A percentile compares a stretch with the other conserved stretches of the same genome.
phyloP scores from a whole-genome alignment of 805 yeast genomes.

The Schizosaccharomyces lindneri region DNA sequence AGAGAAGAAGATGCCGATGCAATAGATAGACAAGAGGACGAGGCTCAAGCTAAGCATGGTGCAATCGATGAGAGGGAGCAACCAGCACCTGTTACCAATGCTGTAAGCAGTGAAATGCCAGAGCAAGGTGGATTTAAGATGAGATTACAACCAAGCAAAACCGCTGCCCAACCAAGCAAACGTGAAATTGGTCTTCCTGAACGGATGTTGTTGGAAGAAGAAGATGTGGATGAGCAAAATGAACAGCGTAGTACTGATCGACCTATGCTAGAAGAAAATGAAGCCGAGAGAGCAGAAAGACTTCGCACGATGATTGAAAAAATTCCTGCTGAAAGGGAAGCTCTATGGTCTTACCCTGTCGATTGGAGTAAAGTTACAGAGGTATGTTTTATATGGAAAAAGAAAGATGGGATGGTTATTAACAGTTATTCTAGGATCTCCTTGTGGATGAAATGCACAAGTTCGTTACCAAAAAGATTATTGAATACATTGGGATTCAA shows the following conservation, averaged over 20 bases:
- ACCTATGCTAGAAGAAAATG: background rate
- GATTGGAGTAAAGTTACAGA: constrained; percentile 10
- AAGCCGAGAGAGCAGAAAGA: background rate
- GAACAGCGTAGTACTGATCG: background rate
- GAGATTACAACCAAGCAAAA: background rate
- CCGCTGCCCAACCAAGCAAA: background rate
- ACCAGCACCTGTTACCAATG: background rate
- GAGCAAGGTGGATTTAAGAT: background rate
- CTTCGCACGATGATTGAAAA: constrained; percentile 3
- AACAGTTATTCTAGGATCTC: background rate
- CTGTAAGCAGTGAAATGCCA: background rate
- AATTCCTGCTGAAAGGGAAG: constrained; percentile 8
- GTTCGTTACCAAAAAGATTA: constrained; percentile 8
- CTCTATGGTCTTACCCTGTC: constrained; percentile 8
- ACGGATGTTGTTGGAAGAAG: background rate
- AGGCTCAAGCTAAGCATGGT: background rate
- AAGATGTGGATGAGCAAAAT: background rate
- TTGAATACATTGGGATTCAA: constrained; percentile 13
- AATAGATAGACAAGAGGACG: constrained; percentile 6
- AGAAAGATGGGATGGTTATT: background rate
- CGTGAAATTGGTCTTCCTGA: background rate
- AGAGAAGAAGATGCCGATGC: constrained; percentile 7
- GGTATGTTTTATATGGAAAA: background rate
- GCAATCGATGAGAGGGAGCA: background rate
- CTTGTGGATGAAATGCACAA: constrained; percentile 5